phyloP scores from a whole-genome alignment of 805 yeast species.

The Hyphopichia homilentoma region DNA sequence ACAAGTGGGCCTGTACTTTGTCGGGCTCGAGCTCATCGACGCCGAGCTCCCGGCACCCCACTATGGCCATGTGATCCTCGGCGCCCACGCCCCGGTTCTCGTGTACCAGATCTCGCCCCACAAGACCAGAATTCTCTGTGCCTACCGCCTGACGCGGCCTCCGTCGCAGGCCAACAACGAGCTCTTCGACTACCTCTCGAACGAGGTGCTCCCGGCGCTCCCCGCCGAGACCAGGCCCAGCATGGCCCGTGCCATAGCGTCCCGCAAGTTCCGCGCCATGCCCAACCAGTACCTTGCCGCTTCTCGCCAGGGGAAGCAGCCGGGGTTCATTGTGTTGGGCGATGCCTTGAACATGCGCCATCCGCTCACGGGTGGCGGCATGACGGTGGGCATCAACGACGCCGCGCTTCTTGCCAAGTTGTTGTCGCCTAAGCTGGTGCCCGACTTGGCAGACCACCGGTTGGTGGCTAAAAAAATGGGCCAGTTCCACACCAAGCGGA shows the following conservation, averaged over 20 bases:
- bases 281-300: constrained; percentile 93
- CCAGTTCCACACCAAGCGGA: constrained; percentile 75
- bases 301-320: constrained; percentile 49
- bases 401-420: constrained; percentile 64
- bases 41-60: constrained; percentile 71
- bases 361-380: constrained; percentile 98
- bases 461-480: constrained; percentile 53
- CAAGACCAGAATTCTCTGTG: constrained; percentile 88
- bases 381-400: constrained; percentile 95
- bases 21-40: constrained; percentile 72
- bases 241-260: constrained; percentile 57
- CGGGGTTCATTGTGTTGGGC: constrained; percentile 81
- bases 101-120: constrained; percentile 81
- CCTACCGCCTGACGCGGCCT: constrained; percentile 67
- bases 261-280: constrained; percentile 70
- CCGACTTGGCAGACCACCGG: constrained; percentile 55
- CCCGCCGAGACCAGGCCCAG: constrained; percentile 67
- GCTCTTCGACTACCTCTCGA: constrained; percentile 54
- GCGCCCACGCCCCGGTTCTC: constrained; percentile 81
- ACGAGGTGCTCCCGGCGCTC: constrained; percentile 60
- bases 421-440: constrained; percentile 51
- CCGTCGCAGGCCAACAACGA: constrained; percentile 64
- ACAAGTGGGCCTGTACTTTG: constrained; percentile 73
- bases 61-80: constrained; percentile 89
- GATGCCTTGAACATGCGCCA: constrained; percentile 97